Evolutionary conservation across 495 filamentous ascomycete genomes (phyloP).

Genomic region (Pseudomonodictys pantanalensis): DNA sequence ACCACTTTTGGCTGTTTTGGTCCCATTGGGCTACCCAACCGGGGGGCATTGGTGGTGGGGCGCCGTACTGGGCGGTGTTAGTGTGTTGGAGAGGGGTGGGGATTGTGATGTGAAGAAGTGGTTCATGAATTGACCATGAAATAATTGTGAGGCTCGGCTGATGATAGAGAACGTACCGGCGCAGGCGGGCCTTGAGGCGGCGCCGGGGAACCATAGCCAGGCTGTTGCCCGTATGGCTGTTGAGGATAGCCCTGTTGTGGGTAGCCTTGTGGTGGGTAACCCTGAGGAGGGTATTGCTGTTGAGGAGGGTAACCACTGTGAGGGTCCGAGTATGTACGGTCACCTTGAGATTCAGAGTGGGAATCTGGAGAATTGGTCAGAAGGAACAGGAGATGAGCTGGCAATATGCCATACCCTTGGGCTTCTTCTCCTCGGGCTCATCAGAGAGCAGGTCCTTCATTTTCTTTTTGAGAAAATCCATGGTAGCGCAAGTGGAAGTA

Average conservation of each 20-base stretch:
- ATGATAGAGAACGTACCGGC: neutral
- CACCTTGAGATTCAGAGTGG: neutral
- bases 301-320: neutral
- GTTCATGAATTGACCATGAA: neutral
- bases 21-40: slow-evolving; percentile 36
- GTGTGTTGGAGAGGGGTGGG: neutral
- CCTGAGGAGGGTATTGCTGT: slow-evolving; percentile 1
- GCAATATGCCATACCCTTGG: neutral
- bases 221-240: slow-evolving; percentile 2
- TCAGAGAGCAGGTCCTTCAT: slow-evolving; percentile 25
- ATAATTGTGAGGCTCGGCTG: neutral
- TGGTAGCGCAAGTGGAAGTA: neutral
- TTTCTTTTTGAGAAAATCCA: slow-evolving; percentile 31
- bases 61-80: slow-evolving; percentile 2
- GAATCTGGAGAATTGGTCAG: neutral
- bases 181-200: slow-evolving; percentile 17
- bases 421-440: slow-evolving; percentile 13
- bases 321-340: neutral
- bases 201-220: slow-evolving; percentile 12
- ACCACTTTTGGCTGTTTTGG: slow-evolving; percentile 30
- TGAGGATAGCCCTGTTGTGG: neutral
- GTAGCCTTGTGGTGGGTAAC: neutral
- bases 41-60: slow-evolving; percentile 28
- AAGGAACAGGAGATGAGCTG: neutral
- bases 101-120: neutral